Percentiles rank a stretch among this genome's conserved stretches.
Conservation (phyloP, 345 rosid species). For the Populus ilicifolia region DNA sequence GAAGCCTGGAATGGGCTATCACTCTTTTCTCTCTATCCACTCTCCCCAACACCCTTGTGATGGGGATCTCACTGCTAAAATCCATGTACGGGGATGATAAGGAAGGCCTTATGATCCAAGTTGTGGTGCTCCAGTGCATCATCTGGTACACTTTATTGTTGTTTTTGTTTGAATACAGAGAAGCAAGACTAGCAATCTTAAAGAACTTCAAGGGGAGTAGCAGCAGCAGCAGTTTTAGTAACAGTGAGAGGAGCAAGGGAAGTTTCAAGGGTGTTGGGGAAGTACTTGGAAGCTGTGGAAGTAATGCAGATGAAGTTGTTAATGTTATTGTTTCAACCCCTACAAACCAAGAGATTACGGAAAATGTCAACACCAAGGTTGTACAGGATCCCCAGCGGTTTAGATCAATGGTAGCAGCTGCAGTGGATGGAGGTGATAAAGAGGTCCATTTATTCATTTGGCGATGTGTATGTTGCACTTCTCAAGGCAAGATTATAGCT, state of each 20-base stretch:
- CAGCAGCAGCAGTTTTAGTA: no score
- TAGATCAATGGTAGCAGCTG: background rate
- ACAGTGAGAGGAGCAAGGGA: no score
- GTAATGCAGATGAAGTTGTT: background rate
- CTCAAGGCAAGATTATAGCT: constrained; percentile 8
- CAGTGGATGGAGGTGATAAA: constrained; percentile 16
- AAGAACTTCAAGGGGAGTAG: background rate
- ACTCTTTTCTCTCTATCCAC: constrained; percentile 29
- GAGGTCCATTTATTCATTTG: constrained; percentile 26
- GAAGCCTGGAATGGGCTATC: constrained; percentile 25
- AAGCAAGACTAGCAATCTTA: constrained; percentile 2
- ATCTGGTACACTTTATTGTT: constrained; percentile 28
- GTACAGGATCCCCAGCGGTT: no score
- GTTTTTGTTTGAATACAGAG: constrained; percentile 26
- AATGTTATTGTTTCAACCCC: no score
- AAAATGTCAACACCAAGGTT: no score
- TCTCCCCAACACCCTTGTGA: constrained; percentile 27
- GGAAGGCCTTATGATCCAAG: constrained; percentile 19
- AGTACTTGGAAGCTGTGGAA: background rate
- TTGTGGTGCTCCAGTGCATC: constrained; percentile 26
- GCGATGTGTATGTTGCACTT: constrained; percentile 22
- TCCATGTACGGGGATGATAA: constrained; percentile 28
- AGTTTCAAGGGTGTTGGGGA: no score
- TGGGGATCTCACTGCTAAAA: constrained; percentile 28
- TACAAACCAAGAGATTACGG: no score